Evolutionary conservation across 208 protist species (phyloP).

Genomic region (Strigomonas oncopelti): DNA sequence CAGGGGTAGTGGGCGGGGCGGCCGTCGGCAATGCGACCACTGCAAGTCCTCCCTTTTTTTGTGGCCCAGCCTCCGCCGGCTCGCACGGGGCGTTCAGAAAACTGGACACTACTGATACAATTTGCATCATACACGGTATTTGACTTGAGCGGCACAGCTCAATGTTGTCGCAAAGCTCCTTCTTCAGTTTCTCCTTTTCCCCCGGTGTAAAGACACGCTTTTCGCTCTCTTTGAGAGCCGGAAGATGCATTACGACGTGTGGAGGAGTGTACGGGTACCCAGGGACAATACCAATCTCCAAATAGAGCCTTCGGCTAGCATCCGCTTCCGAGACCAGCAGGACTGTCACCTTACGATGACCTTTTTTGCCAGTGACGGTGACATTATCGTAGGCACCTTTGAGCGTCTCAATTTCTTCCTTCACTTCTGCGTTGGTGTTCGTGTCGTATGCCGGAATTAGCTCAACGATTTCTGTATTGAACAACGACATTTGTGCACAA

Average conservation of each 20-base stretch:
- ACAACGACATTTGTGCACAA: slow-evolving; percentile 18
- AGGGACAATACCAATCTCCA: slow-evolving; percentile 56
- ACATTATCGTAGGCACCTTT: slow-evolving; percentile 61
- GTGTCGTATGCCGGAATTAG: slow-evolving; percentile 54
- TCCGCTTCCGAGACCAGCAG: slow-evolving; percentile 34
- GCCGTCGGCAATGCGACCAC: not conserved
- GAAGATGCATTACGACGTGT: slow-evolving; percentile 39
- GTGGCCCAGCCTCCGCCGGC: slow-evolving; percentile 11
- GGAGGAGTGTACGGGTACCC: slow-evolving; percentile 74
- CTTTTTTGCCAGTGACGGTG: slow-evolving; percentile 33
- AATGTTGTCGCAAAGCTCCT: slow-evolving; percentile 47
- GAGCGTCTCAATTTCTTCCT: slow-evolving; percentile 69
- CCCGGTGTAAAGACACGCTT: slow-evolving; percentile 24
- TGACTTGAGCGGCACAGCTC: slow-evolving; percentile 49
- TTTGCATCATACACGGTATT: slow-evolving; percentile 56
- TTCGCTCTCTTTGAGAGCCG: slow-evolving; percentile 13
- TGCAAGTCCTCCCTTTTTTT: slow-evolving; percentile 1
- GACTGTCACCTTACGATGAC: slow-evolving; percentile 46
- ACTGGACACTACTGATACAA: slow-evolving; percentile 8
- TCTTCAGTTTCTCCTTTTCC: slow-evolving; percentile 44
- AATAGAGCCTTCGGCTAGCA: slow-evolving; percentile 30
- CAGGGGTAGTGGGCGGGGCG: slow-evolving; percentile 40
- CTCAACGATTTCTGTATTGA: slow-evolving; percentile 16
- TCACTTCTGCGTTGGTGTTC: slow-evolving; percentile 40
- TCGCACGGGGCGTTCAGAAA: slow-evolving; percentile 17